Conservation (phyloP, 768 basidiomycete species). For the Galerina sulciceps region DNA sequence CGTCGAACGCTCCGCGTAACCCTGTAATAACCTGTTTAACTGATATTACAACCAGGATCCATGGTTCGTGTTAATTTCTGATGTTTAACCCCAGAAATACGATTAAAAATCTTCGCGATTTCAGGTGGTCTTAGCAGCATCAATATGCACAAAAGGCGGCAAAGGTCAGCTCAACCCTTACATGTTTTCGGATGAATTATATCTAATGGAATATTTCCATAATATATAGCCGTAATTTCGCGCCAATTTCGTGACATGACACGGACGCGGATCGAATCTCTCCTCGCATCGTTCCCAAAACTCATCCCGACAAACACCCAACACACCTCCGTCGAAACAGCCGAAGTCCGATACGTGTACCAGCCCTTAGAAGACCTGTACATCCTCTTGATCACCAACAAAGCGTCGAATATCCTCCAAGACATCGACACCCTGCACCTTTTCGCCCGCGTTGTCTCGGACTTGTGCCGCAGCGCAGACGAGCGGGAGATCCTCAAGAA, state of each 20-base stretch:
- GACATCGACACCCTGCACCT: slow-evolving; percentile 97
- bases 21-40: background rate
- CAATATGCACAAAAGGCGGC: slow-evolving; percentile 93
- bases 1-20: background rate
- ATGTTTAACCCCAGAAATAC: background rate
- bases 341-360: slow-evolving; percentile 96
- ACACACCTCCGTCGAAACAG: slow-evolving; percentile 95
- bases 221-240: slow-evolving; percentile 81
- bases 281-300: slow-evolving; percentile 96
- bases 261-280: slow-evolving; percentile 89
- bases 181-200: background rate
- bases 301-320: slow-evolving; percentile 94
- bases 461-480: slow-evolving; percentile 84
- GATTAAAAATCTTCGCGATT: background rate
- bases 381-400: slow-evolving; percentile 97
- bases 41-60: background rate
- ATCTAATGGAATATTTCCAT: background rate
- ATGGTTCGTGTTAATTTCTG: slow-evolving; percentile 10
- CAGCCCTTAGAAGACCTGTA: slow-evolving; percentile 97
- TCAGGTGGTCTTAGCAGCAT: slow-evolving; percentile 91
- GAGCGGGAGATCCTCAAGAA: slow-evolving; percentile 90
- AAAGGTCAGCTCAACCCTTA: slow-evolving; percentile 65
- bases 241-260: slow-evolving; percentile 96
- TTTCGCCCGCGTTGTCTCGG: slow-evolving; percentile 91
- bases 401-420: slow-evolving; percentile 97